Base-by-base conservation (phyloP, 1,139 yeast species). In the Sugiyamaella castrensis region DNA sequence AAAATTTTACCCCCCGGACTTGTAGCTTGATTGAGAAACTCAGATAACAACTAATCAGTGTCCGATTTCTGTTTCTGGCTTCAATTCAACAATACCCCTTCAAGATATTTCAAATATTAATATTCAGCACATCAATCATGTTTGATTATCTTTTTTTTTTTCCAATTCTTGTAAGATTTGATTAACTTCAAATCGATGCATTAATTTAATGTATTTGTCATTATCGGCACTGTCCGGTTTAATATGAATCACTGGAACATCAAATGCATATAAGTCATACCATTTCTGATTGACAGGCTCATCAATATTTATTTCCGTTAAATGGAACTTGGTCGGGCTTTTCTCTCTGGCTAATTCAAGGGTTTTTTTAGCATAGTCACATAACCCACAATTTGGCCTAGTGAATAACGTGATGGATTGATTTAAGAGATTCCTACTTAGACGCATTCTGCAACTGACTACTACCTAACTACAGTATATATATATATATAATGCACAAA, bases 171-270 rank as follows among this genome's bases (percentile, higher is more conserved):
- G 54, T 8, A 64, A 35, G 7, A 87, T 69, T 56, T 84, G 81
- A 10, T 77, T 79, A 46, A 75, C 74, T 51, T 80, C 71, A 49
- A 89, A 75, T 51, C 82, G 76, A 68, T 89, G 97, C 91, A 88
- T 87, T 62, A 84, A 80, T 61, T 83, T 84, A 11, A 76, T 73
- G 4, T 82, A 74, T 43, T 75, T 71, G 35, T 63, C 67, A 42
- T 72, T 74, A 4, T 51, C 52, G 24, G 57, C 56, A 5, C 67
- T 72, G 2, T 69, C 69, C 51, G 80, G 66, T 56, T 81, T 84
- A 13, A 87, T 73, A 62, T 89, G 96, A 36, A 88, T 67, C 0
- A 91, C 97, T 0, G 97, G 97, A 1, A 89, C 91, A 63, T 91
- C 97, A 66, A 82, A 88, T 56, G 95, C 85, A 61, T 89, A 91